Conservation (phyloP, 805 yeast species). For the Pichia rugopelliculosa region DNA sequence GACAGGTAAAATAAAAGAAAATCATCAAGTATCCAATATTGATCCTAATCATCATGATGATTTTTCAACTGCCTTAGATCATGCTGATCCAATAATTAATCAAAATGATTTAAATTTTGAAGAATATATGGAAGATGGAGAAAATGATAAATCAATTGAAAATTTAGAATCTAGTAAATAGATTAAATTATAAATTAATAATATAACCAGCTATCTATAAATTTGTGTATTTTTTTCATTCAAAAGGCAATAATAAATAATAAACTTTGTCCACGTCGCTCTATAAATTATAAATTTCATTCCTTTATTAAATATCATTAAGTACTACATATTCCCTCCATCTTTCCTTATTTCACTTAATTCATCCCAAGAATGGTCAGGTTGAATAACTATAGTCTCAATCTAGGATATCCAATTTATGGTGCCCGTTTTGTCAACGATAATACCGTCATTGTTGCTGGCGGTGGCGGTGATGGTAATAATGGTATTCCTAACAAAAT, state of each 20-base stretch:
- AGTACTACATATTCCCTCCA: background rate
- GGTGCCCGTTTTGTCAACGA: slow-evolving; percentile 66
- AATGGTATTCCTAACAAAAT: slow-evolving; percentile 84
- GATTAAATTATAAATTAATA: background rate
- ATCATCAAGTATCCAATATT: background rate
- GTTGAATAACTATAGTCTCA: slow-evolving; percentile 19
- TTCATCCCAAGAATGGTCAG: slow-evolving; percentile 17
- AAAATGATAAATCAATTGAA: background rate
- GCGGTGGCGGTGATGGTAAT: slow-evolving; percentile 95
- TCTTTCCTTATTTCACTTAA: background rate
- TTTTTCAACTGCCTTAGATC: slow-evolving; percentile 10
- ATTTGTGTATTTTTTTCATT: too few relatives aligned
- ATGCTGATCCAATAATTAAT: slow-evolving; percentile 2
- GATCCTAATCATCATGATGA: slow-evolving; percentile 1
- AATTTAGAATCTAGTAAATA: background rate
- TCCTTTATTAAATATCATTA: too few relatives aligned
- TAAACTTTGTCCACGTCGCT: too few relatives aligned
- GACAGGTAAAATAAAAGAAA: background rate
- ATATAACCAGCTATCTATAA: too few relatives aligned
- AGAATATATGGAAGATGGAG: slow-evolving; percentile 23
- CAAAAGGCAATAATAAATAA: too few relatives aligned
- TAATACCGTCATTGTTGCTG: slow-evolving; percentile 60
- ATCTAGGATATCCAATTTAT: slow-evolving; percentile 67
- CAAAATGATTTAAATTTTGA: slow-evolving; percentile 15
- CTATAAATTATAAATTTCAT: too few relatives aligned